These are phyloP conservation scores for Populus euphratica DNA, from an alignment of 345 rosid species.

Conservation along the genomic window DNA sequence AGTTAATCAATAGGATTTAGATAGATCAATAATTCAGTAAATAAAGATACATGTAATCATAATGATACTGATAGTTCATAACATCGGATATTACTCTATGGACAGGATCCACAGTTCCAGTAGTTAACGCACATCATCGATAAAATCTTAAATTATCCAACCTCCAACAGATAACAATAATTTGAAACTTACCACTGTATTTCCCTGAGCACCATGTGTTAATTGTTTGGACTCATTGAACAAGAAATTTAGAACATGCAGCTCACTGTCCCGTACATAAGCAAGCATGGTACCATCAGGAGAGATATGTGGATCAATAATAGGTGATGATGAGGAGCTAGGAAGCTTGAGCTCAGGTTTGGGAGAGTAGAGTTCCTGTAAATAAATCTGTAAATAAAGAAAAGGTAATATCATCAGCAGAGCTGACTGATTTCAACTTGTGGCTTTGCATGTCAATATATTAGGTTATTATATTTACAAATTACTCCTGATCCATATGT, in stretches of 20 bases:
- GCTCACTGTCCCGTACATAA: conserved; percentile 63
- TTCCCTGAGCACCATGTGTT: conserved; percentile 64
- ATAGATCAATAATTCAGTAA: background rate
- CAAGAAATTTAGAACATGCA: conserved; percentile 63
- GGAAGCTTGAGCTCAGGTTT: conserved; percentile 72
- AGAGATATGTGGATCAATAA: conserved; percentile 85
- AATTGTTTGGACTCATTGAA: conserved; percentile 55
- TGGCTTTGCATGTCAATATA: background rate
- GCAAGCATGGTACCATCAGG: conserved; percentile 82
- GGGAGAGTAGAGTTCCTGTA: conserved; percentile 65
- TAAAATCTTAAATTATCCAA: background rate
- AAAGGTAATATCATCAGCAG: conserved; percentile 6
- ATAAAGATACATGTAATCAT: background rate
- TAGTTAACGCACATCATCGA: background rate
- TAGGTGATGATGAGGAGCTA: conserved; percentile 51
- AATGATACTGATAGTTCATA: background rate
- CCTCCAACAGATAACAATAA: background rate
- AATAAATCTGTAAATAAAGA: conserved; percentile 54
- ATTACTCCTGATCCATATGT: background rate
- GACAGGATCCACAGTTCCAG: background rate
- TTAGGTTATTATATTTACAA: background rate
- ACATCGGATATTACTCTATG: background rate
- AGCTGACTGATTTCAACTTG: background rate
- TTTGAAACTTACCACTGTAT: conserved; percentile 48
- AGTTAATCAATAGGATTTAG: background rate